phyloP scores from a whole-genome alignment of 2,329 filamentous ascomycete species.

The Sphaceloma murrayae region DNA sequence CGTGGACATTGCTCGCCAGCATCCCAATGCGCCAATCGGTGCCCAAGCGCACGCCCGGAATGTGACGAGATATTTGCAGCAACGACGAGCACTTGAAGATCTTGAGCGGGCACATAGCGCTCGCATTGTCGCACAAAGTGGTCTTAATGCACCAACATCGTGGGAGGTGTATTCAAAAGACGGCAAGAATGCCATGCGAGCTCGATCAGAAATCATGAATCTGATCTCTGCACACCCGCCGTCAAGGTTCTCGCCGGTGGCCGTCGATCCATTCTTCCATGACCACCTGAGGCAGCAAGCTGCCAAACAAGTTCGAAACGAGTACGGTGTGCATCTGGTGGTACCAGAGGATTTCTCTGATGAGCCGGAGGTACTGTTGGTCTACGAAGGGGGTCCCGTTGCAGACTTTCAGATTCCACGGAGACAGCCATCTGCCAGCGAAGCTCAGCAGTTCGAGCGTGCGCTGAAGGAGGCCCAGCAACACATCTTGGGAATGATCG shows the following conservation, averaged over 20 bases:
- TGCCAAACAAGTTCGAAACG: slow-evolving; percentile 52
- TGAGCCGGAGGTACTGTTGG: slow-evolving; percentile 56
- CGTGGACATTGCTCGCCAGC: slow-evolving; percentile 72
- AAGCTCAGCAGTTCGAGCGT: slow-evolving; percentile 48
- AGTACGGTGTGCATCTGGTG: slow-evolving; percentile 64
- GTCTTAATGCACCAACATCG: slow-evolving; percentile 58
- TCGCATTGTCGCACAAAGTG: slow-evolving; percentile 74
- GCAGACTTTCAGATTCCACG: slow-evolving; percentile 47
- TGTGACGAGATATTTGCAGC: slow-evolving; percentile 76
- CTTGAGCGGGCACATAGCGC: slow-evolving; percentile 72
- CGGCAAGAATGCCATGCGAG: slow-evolving; percentile 69
- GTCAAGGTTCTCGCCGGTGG: slow-evolving; percentile 55
- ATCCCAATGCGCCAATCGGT: slow-evolving; percentile 62
- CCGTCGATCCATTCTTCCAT: slow-evolving; percentile 72
- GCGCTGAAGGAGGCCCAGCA: slow-evolving; percentile 50
- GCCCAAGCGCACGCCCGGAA: slow-evolving; percentile 72
- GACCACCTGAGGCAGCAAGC: slow-evolving; percentile 58
- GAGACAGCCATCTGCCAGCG: slow-evolving; percentile 45
- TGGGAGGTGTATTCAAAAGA: slow-evolving; percentile 88
- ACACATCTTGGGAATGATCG: slow-evolving; percentile 45
- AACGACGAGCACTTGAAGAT: slow-evolving; percentile 70
- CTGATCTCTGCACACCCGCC: slow-evolving; percentile 67
- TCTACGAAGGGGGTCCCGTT: slow-evolving; percentile 59
- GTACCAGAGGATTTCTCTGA: slow-evolving; percentile 55
- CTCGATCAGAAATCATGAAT: slow-evolving; percentile 63